These are phyloP conservation scores for Sporobolomyces phaffii DNA, from an alignment of 768 basidiomycete species.

Conservation along the genomic window DNA sequence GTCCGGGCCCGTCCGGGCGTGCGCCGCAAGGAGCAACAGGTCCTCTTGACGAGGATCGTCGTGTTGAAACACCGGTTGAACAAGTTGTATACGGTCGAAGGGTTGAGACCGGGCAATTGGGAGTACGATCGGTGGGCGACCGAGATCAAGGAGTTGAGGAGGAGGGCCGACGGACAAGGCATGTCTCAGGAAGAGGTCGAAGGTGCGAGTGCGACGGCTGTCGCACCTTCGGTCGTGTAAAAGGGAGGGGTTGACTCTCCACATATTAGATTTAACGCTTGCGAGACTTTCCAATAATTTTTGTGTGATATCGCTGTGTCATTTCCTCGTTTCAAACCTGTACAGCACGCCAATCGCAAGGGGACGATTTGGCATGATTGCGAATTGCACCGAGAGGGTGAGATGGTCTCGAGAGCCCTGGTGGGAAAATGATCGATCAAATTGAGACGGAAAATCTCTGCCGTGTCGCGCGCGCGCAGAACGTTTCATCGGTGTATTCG, in stretches of 20 bases:
- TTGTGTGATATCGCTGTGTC: too few species aligned
- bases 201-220: neutral
- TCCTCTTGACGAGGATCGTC: conserved; percentile 14
- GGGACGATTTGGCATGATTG: too few species aligned
- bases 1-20: neutral
- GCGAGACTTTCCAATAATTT: too few species aligned
- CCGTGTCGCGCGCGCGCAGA: too few species aligned
- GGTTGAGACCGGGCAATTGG: neutral
- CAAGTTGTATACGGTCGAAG: conserved; percentile 19
- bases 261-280: too few species aligned
- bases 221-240: neutral
- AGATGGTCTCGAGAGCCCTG: neutral
- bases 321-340: too few species aligned
- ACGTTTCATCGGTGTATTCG: too few species aligned
- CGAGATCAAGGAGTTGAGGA: conserved; percentile 9
- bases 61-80: conserved; percentile 16
- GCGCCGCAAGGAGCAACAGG: conserved; percentile 18
- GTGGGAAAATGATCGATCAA: neutral
- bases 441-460: too few species aligned
- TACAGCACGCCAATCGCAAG: too few species aligned
- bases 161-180: neutral
- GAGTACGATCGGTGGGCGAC: conserved; percentile 16
- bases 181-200: neutral
- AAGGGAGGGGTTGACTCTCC: too few species aligned
- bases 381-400: too few species aligned